phyloP scores from a whole-genome alignment of 2,329 filamentous ascomycete genomes.

The Diaporthe citri region DNA sequence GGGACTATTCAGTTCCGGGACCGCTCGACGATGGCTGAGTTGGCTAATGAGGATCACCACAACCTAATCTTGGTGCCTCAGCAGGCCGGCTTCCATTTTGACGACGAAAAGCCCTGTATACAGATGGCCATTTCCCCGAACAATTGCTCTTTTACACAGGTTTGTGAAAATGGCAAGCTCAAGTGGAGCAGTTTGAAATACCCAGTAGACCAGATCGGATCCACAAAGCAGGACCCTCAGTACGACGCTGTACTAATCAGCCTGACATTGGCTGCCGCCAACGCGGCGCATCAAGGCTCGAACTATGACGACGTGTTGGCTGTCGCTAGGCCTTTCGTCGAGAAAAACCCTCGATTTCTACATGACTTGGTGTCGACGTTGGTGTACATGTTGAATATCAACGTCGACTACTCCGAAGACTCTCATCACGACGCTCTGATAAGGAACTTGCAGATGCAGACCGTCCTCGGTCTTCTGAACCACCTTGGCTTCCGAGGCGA shows the following conservation, averaged over 20 bases:
- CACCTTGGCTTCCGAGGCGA: conserved; percentile 80
- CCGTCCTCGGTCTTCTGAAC: conserved; percentile 83
- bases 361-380: conserved; percentile 75
- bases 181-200: conserved; percentile 70
- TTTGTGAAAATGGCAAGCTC: conserved; percentile 69
- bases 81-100: conserved; percentile 83
- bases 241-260: conserved; percentile 72
- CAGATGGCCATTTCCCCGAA: conserved; percentile 74
- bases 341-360: conserved; percentile 64
- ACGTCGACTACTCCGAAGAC: conserved; percentile 86
- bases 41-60: conserved; percentile 74
- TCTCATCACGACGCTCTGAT: conserved; percentile 78
- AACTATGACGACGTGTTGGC: conserved; percentile 81
- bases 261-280: conserved; percentile 66
- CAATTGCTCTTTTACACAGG: conserved; percentile 68
- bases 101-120: conserved; percentile 73
- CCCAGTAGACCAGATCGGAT: conserved; percentile 60
- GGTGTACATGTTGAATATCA: conserved; percentile 76
- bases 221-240: conserved; percentile 60
- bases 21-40: conserved; percentile 76
- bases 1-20: conserved; percentile 86
- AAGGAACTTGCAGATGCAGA: conserved; percentile 78
- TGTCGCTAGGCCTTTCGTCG: conserved; percentile 67
- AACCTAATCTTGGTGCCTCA: conserved; percentile 77
- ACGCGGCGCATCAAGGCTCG: conserved; percentile 57